These are phyloP conservation scores for Lycium ferocissimum DNA, from an alignment of 257 asterid species.

Conservation along the genomic window DNA sequence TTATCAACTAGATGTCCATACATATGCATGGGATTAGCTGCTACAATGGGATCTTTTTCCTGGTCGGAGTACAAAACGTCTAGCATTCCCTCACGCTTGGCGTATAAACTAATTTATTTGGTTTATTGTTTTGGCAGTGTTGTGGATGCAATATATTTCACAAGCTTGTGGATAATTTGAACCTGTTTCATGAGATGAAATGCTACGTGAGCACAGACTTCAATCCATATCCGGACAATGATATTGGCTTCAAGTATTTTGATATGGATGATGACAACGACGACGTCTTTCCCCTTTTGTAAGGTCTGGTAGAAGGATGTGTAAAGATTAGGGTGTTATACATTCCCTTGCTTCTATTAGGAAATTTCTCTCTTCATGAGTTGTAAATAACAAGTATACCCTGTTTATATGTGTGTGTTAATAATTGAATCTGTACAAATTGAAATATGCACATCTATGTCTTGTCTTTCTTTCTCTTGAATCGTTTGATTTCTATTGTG, in stretches of 20 bases:
- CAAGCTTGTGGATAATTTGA: conserved; percentile 94
- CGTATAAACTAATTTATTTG: neutral
- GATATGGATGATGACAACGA: conserved; percentile 61
- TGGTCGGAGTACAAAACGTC: neutral
- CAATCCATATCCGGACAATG: conserved; percentile 64
- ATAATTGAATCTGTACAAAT: conserved; percentile 22
- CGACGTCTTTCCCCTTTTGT: conserved; percentile 56
- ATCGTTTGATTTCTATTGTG: neutral
- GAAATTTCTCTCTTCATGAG: neutral
- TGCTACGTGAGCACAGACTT: conserved; percentile 86
- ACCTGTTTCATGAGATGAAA: conserved; percentile 89
- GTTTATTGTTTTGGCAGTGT: conserved; percentile 56
- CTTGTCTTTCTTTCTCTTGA: neutral
- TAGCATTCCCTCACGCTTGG: neutral
- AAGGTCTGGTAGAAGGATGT: conserved; percentile 41
- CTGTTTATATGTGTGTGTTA: conserved; percentile 1
- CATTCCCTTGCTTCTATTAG: conserved; percentile 39
- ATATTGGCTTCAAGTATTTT: conserved; percentile 57
- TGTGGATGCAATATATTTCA: conserved; percentile 96
- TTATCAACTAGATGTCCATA: neutral
- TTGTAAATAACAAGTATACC: conserved; percentile 24
- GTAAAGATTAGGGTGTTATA: conserved; percentile 41
- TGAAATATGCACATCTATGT: neutral
- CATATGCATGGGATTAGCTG: neutral
- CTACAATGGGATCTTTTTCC: neutral